These are phyloP conservation scores for Ceratocystis harringtonii DNA, from an alignment of 2,329 filamentous ascomycete species.

Conservation along the genomic window DNA sequence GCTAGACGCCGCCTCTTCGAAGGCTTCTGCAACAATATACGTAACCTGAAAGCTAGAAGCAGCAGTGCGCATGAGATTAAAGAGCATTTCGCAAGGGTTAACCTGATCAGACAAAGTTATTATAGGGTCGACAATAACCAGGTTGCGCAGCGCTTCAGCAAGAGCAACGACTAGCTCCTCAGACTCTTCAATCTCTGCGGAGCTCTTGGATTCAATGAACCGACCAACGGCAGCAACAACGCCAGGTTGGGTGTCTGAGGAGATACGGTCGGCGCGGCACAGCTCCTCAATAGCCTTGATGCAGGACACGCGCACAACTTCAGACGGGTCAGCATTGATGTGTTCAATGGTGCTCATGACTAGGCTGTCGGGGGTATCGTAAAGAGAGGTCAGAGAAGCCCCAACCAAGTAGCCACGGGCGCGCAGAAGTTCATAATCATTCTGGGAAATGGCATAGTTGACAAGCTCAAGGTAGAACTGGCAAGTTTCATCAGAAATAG, in stretches of 20 bases:
- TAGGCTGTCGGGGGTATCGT: slow-evolving; percentile 46
- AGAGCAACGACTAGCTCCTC: slow-evolving; percentile 87
- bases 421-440: slow-evolving; percentile 60
- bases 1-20: slow-evolving; percentile 67
- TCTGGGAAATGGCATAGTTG: slow-evolving; percentile 55
- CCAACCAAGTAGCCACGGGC: slow-evolving; percentile 79
- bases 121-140: slow-evolving; percentile 63
- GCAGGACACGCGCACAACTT: slow-evolving; percentile 83
- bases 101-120: slow-evolving; percentile 59
- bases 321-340: slow-evolving; percentile 60
- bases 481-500: slow-evolving; percentile 61
- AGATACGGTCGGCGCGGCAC: slow-evolving; percentile 37
- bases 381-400: slow-evolving; percentile 59
- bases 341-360: slow-evolving; percentile 60
- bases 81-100: slow-evolving; percentile 67
- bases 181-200: slow-evolving; percentile 69
- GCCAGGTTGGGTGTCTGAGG: slow-evolving; percentile 41
- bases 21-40: slow-evolving; percentile 74
- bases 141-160: slow-evolving; percentile 69
- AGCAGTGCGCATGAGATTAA: slow-evolving; percentile 75
- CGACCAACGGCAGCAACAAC: slow-evolving; percentile 49
- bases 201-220: slow-evolving; percentile 67
- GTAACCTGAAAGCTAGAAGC: slow-evolving; percentile 84
- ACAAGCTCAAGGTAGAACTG: slow-evolving; percentile 67
- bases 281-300: slow-evolving; percentile 69